A percentile compares a stretch with the other conserved stretches of the same genome.
Evolutionary conservation across 345 rosid species (phyloP).

Genomic region (Mangifera indica): DNA sequence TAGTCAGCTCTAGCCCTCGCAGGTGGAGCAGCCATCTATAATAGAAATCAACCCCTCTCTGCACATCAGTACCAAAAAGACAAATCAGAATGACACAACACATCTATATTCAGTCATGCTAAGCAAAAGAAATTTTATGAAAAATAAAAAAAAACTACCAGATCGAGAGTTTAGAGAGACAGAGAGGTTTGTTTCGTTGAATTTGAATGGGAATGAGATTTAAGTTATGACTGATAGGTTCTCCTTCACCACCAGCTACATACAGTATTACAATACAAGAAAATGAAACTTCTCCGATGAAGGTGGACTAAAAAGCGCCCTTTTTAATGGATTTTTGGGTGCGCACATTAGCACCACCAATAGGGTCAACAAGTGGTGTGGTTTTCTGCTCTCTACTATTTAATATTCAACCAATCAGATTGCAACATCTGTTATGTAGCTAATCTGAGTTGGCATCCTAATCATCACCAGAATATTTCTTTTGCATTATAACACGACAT

Average conservation of each 20-base stretch:
- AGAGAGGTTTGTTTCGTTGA: neutral
- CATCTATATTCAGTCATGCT: neutral
- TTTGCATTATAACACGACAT: too few relatives aligned
- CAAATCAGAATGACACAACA: constrained; percentile 9
- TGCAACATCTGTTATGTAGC: neutral
- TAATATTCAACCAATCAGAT: neutral
- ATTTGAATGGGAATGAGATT: neutral
- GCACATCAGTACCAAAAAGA: constrained; percentile 14
- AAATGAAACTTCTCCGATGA: constrained; percentile 18
- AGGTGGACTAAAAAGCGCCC: constrained; percentile 27
- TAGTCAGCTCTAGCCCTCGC: constrained; percentile 78
- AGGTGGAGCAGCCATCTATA: constrained; percentile 74
- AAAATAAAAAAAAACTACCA: neutral
- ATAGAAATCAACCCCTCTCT: constrained; percentile 6
- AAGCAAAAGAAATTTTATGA: neutral
- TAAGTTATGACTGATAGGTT: constrained; percentile 2
- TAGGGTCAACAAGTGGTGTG: neutral
- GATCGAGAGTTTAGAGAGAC: constrained; percentile 3
- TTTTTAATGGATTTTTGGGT: neutral
- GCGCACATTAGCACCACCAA: constrained; percentile 12
- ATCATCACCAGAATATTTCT: too few relatives aligned
- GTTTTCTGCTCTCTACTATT: neutral
- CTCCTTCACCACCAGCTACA: constrained; percentile 18
- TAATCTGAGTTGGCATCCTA: neutral
- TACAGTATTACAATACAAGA: neutral